Base-by-base conservation (phyloP, 163 green algal genomes). In the Chlamydomonas reinhardtii region DNA sequence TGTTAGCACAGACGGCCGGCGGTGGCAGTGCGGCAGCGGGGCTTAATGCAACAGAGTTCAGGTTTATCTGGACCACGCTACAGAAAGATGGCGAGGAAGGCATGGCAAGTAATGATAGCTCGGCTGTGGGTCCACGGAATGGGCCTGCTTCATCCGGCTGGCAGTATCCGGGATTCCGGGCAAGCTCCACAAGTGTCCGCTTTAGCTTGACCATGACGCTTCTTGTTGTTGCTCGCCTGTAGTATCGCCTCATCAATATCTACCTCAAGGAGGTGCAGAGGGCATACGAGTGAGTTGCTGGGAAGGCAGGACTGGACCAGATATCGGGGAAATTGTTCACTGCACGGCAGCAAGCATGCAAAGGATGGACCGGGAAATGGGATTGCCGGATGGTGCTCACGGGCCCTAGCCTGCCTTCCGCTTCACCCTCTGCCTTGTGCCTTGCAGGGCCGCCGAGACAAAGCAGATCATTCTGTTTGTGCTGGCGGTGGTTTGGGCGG, bases 401-500 rank as follows among this genome's bases (percentile, higher is more conserved):
- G n/a, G n/a, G n/a, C n/a, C n/a, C 19, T 65, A n/a, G 56, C 56
- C 1, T 66, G 31, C 4, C 2, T 66, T 24, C 22, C 17, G 2
- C 59, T 66, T 8, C 65, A 19, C 4, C n/a, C n/a, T n/a, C n/a
- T n/a, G n/a, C n/a, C n/a, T n/a, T n/a, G n/a, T n/a, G n/a, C n/a
- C n/a, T n/a, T 15, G 27, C 65, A 71, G 82, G 84, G 9, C 71
- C 29, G 89, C 86, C 2, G 76, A 89, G 76, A 54, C 54, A 37
- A 65, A 90, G 76, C 86, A 92, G 61, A 74, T 92, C 37, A 79
- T 89, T n/a, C 65, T 91, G 70, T 73, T 93, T 22, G 78, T 85
- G 31, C 17, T 86, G 25, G 78, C 69, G 16, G 61, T 88, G 25
- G 24, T 91, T 1, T 68, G 88, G 4, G 29, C 76, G 17, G n/a